phyloP scores from a whole-genome alignment of 73 alveolate genomes.

The Paramecium biaurelia region DNA sequence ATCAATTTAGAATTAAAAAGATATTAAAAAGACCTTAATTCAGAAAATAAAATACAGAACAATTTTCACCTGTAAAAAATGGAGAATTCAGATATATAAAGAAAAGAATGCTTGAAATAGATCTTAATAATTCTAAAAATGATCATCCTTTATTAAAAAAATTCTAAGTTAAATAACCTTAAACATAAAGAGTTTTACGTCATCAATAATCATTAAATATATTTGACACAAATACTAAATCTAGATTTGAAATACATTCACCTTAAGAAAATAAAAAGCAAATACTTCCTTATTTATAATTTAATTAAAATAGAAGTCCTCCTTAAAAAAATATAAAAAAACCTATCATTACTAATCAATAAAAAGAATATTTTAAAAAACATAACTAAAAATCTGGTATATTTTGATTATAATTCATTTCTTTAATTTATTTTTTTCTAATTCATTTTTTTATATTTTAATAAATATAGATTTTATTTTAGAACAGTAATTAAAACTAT shows the following conservation, averaged over 20 bases:
- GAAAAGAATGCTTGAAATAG: neutral
- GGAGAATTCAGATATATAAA: neutral
- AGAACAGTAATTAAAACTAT: neutral
- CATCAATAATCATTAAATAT: neutral
- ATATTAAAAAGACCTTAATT: neutral
- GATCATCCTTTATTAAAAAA: neutral
- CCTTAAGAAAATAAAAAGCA: neutral
- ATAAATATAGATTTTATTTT: neutral
- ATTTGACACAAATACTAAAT: neutral
- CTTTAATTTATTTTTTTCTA: neutral
- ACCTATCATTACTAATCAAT: neutral
- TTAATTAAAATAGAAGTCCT: neutral
- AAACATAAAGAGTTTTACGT: neutral
- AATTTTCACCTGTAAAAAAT: neutral
- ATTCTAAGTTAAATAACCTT: neutral
- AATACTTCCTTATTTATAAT: neutral
- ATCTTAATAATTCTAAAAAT: neutral
- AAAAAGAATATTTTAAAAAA: neutral
- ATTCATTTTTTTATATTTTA: neutral
- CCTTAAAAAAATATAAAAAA: neutral
- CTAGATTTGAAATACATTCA: neutral
- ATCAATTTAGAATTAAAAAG: conserved; percentile 11
- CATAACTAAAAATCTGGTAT: neutral
- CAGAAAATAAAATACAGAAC: neutral
- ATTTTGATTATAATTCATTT: neutral